These are phyloP conservation scores for Picochlorum sp. DNA, from an alignment of 139 green algal genomes.

Conservation along the genomic window DNA sequence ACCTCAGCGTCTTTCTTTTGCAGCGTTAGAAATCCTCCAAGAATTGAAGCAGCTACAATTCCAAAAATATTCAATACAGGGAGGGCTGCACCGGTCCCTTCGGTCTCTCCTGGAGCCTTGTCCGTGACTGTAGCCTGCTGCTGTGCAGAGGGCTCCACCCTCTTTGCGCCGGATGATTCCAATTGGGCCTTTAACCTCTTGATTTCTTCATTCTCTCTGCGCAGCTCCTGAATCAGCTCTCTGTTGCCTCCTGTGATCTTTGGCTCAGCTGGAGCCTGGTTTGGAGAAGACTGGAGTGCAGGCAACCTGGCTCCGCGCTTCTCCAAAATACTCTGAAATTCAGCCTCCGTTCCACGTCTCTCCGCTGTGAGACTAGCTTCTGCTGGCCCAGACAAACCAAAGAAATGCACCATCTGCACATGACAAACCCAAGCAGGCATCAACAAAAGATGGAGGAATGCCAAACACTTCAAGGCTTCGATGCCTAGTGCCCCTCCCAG, in stretches of 20 bases:
- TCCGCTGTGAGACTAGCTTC: slow-evolving; percentile 3
- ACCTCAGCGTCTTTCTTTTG: slow-evolving; percentile 20
- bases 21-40: slow-evolving; percentile 22
- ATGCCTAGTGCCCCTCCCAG: too few species aligned
- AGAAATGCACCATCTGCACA: too few species aligned
- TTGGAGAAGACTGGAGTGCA: slow-evolving; percentile 17
- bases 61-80: slow-evolving; percentile 26
- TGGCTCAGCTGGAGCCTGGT: background rate
- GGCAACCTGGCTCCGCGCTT: slow-evolving; percentile 19
- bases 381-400: background rate
- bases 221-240: slow-evolving; percentile 11
- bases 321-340: slow-evolving; percentile 23
- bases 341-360: slow-evolving; percentile 5
- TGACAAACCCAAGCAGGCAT: too few species aligned
- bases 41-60: slow-evolving; percentile 20
- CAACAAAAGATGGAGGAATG: too few species aligned
- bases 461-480: too few species aligned
- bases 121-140: background rate
- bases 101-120: background rate
- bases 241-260: background rate
- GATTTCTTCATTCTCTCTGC: slow-evolving; percentile 14
- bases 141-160: background rate
- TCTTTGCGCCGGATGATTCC: background rate
- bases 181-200: background rate
- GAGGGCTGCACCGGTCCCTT: background rate